phyloP scores from a whole-genome alignment of 768 basidiomycete species.

The Cystoderma amianthinum region DNA sequence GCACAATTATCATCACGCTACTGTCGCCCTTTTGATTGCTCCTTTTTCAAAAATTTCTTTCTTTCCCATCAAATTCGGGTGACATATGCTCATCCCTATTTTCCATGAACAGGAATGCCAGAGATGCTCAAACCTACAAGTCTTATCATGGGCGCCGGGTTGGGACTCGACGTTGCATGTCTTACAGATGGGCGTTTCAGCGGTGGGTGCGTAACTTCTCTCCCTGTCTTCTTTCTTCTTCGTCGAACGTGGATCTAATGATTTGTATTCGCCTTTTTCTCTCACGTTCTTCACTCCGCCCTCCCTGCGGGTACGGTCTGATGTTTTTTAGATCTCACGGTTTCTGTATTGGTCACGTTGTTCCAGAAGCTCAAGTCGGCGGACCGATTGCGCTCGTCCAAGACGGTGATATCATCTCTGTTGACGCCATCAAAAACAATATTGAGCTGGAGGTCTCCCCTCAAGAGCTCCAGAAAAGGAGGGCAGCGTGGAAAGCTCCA shows the following conservation, averaged over 20 bases:
- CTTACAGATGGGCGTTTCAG: slow-evolving; percentile 97
- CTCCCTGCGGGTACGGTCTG: background rate
- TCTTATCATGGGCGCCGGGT: slow-evolving; percentile 96
- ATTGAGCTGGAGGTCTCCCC: slow-evolving; percentile 72
- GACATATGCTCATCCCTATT: slow-evolving; percentile 9
- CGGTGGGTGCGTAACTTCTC: slow-evolving; percentile 68
- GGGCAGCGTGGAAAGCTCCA: slow-evolving; percentile 72
- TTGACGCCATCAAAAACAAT: slow-evolving; percentile 84
- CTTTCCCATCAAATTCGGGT: slow-evolving; percentile 18
- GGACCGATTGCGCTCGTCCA: slow-evolving; percentile 88
- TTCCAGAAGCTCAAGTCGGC: slow-evolving; percentile 92
- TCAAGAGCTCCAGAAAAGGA: slow-evolving; percentile 72
- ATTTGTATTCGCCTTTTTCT: background rate
- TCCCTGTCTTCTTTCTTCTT: background rate
- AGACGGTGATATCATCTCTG: slow-evolving; percentile 82
- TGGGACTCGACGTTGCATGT: slow-evolving; percentile 94
- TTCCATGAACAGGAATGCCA: slow-evolving; percentile 72
- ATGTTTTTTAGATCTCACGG: slow-evolving; percentile 67
- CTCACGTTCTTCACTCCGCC: slow-evolving; percentile 1
- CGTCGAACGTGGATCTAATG: too few species aligned
- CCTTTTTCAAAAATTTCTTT: background rate
- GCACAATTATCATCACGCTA: background rate
- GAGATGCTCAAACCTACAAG: slow-evolving; percentile 99
- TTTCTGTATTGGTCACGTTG: slow-evolving; percentile 95
- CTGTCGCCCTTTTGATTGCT: background rate